A percentile compares a stretch with the other conserved stretches of the same genome.
These are phyloP conservation scores for Talaromyces sp. DNA, from an alignment of 2,329 filamentous ascomycete species.

Conservation along the genomic window DNA sequence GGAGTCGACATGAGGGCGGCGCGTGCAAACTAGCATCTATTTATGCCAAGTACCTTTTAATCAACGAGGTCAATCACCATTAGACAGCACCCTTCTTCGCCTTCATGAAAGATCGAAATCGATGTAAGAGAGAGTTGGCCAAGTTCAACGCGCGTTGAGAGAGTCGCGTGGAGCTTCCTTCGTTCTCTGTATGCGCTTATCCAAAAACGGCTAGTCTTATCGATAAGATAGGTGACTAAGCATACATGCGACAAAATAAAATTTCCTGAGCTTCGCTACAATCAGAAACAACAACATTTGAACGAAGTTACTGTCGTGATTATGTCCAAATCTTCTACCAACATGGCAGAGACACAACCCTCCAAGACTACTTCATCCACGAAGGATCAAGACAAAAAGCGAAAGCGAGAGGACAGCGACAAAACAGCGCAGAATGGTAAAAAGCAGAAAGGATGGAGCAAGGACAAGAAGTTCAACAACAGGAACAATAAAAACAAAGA, in stretches of 20 bases:
- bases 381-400: slow-evolving; percentile 35
- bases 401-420: slow-evolving; percentile 35
- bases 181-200: neutral
- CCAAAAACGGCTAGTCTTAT: slow-evolving; percentile 21
- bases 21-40: neutral
- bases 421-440: slow-evolving; percentile 19
- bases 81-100: neutral
- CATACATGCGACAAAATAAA: slow-evolving; percentile 16
- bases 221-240: slow-evolving; percentile 33
- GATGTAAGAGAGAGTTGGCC: neutral
- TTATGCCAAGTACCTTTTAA: neutral
- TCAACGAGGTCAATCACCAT: neutral
- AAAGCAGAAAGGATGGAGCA: slow-evolving; percentile 23
- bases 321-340: slow-evolving; percentile 8
- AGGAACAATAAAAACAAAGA: slow-evolving; percentile 19
- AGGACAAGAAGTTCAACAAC: slow-evolving; percentile 25
- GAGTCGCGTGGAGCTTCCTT: slow-evolving; percentile 10
- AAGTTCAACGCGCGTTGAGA: slow-evolving; percentile 1
- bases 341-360: slow-evolving; percentile 20
- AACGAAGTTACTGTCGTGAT: neutral
- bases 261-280: slow-evolving; percentile 9
- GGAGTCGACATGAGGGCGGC: slow-evolving; percentile 14
- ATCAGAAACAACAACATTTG: neutral
- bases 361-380: slow-evolving; percentile 22
- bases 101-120: neutral